Base-by-base conservation (phyloP, 192 early-diverging fungal genomes). In the Oehlia diaphana region DNA sequence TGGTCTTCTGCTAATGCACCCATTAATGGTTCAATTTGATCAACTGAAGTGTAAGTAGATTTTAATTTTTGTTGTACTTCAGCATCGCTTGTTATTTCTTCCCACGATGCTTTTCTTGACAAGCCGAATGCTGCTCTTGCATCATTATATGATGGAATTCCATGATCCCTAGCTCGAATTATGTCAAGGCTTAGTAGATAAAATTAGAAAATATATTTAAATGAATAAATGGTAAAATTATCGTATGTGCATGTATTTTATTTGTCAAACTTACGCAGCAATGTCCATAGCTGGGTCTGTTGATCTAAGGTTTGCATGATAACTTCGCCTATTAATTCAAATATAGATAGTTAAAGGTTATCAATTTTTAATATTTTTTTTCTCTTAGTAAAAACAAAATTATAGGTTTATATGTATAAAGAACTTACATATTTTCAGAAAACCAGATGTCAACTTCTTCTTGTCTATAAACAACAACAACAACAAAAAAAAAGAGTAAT, bases 1-100 rank as follows among this genome's bases (percentile, higher is more conserved):
- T 58, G 53, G 0, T 21, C 19, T 58, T 58, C 53, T 16, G 53
- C 53, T 21, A 58, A 58, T 58, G 16, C 78, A 16, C 78, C 78
- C 23, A 79, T n/a, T 21, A 49, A 77, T 28, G 72, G 35, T n/a
- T 79, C 78, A 13, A 79, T 35, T 39, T 4, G 28, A 33, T 79
- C 72, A 31, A 72, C 21, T 10, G 47, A 58, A 5, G 28, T 50
- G 37, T 79, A 79, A 31, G 72, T 74, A 13, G n/a, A 5, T 33
- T 62, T 9, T 19, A 61, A 42, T n/a, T 26, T 23, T 21, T 58
- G 14, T 58, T 58, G 53, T 21, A 58, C 53, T 0, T 58, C 53
- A 16, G 4, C 0, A 58, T 58, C 53, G 16, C 53, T 58, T n/a
- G 53, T 6, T 2, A 58, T 58, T 4, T 58, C 16, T 4, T 13